Evolutionary conservation across 2,329 filamentous ascomycete genomes (phyloP).

Genomic region (Talaromyces rugulosus): DNA sequence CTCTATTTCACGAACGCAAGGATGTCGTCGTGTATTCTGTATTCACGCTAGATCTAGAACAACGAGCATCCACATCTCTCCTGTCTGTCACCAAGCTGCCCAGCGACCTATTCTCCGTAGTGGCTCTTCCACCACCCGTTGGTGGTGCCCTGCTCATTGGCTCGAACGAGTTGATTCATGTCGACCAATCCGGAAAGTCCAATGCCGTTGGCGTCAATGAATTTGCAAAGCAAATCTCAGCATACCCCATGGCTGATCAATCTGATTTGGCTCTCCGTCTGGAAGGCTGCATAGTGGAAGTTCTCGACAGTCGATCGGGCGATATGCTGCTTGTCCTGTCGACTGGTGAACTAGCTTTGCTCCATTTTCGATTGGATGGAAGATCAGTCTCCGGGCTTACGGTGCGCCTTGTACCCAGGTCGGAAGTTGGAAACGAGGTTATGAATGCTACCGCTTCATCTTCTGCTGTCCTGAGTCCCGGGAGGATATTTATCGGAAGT

Average conservation of each 20-base stretch:
- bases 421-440: conserved; percentile 59
- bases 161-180: conserved; percentile 85
- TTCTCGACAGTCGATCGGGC: conserved; percentile 69
- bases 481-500: conserved; percentile 77
- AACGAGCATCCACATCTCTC: conserved; percentile 87
- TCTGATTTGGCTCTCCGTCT: conserved; percentile 73
- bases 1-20: conserved; percentile 69
- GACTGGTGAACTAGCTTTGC: conserved; percentile 67
- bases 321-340: conserved; percentile 80
- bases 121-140: conserved; percentile 78
- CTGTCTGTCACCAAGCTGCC: conserved; percentile 81
- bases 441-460: conserved; percentile 64
- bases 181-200: conserved; percentile 91
- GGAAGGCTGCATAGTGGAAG: conserved; percentile 74
- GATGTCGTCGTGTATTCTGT: conserved; percentile 89
- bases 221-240: conserved; percentile 76
- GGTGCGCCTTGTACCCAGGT: conserved; percentile 59
- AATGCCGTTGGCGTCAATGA: conserved; percentile 91
- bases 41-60: conserved; percentile 89
- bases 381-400: conserved; percentile 82
- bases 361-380: conserved; percentile 84
- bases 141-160: conserved; percentile 86
- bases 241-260: conserved; percentile 82
- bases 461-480: conserved; percentile 63
- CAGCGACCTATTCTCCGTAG: conserved; percentile 77